Percentiles rank a stretch among this genome's conserved stretches.
phyloP scores from a whole-genome alignment of 2,329 filamentous ascomycete species.

The Cytospora paraplurivora region DNA sequence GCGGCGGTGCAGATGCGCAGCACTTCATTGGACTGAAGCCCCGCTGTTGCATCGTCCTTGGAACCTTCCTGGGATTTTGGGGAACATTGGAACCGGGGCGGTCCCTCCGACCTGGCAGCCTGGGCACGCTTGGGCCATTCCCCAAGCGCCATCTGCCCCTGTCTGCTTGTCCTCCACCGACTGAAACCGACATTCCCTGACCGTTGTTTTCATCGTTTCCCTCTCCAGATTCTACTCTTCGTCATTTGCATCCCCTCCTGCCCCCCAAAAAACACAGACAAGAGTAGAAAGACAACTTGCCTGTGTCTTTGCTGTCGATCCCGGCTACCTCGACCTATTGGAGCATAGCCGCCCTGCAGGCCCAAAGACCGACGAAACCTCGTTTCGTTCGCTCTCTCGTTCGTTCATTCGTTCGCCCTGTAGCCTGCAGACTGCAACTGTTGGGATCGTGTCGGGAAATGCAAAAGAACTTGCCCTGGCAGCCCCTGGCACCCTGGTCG shows the following conservation, averaged over 20 bases:
- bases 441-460: slow-evolving; percentile 5
- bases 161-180: slow-evolving; percentile 7
- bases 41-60: background rate
- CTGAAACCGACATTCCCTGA: slow-evolving; percentile 22
- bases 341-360: slow-evolving; percentile 16
- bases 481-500: background rate
- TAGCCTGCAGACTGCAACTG: slow-evolving; percentile 9
- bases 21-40: background rate
- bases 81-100: background rate
- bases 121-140: background rate
- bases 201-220: slow-evolving; percentile 1
- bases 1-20: background rate
- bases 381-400: background rate
- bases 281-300: background rate
- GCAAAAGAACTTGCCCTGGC: background rate
- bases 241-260: background rate
- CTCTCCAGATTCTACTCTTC: background rate
- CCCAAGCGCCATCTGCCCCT: background rate
- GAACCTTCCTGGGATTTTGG: background rate
- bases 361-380: background rate
- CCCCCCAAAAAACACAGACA: background rate
- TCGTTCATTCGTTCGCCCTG: background rate
- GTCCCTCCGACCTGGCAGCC: background rate
- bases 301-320: slow-evolving; percentile 17
- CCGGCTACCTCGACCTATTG: slow-evolving; percentile 20